Base-by-base conservation (phyloP, 177 flowering plant genomes). In the Vitis hybrid region DNA sequence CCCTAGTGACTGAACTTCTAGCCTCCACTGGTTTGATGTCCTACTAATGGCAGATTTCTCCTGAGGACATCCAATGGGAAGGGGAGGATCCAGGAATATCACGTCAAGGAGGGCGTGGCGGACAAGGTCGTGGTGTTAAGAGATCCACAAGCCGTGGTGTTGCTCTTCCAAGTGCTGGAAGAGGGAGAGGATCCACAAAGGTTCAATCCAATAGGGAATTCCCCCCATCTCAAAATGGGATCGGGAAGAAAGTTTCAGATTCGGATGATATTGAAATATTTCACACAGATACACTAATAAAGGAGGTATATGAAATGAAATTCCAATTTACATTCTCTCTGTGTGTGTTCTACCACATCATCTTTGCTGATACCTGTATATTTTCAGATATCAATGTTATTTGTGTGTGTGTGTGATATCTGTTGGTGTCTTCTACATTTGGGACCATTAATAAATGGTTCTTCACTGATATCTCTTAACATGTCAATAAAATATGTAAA, bases 1-100 rank as follows among this genome's bases (percentile, higher is more conserved):
- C 54, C 66, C 64, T 40, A 48, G 11, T 63, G 46, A 56, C 18
- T 21, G 19, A 18, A 14, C 30, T 8, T 62, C 46, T 62, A 46
- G 15, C 2, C 11, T 17, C 48, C 8, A 14, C 12, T 69, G 68
- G 10, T n/a, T 17, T 66, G 58, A 75, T 24, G 10, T 35, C 21
- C 13, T 64, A 18, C 12, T 64, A 2, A 50, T 63, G 61, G 32
- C 78, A 84, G 87, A 82, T 84, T 30, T 62, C 79, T 40, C 79
- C 75, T 10, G 81, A 73, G 57, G 88, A 85, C 69, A 82, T 89
- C 64, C 75, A 84, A 48, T 86, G 91, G 90, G 94, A 74, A 62
- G 85, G 83, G 64, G 84, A 85, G 56, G 87, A 85, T 52, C 82
- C 80, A 21, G 80, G 81, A 56, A 57, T 76, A 64, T 65, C 78